Conservation (phyloP, 176 grass and related monocot genomes). For the Phragmites australis region DNA sequence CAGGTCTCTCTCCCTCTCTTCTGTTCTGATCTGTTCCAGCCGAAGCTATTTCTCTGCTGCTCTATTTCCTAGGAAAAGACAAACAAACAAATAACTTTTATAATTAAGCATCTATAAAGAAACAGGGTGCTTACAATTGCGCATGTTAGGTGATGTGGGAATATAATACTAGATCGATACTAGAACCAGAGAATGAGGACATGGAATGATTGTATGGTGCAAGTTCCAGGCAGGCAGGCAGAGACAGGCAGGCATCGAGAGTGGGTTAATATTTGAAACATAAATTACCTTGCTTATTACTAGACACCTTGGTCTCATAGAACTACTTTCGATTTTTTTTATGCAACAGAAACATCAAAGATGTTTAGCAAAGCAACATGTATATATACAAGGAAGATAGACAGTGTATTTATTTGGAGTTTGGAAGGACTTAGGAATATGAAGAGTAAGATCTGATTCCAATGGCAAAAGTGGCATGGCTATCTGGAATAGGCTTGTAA, state of each 20-base stretch:
- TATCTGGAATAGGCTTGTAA: slow-evolving; percentile 30
- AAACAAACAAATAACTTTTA: too few relatives aligned
- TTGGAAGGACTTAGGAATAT: slow-evolving; percentile 12
- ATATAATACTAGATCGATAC: background rate
- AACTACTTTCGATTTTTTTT: slow-evolving; percentile 4
- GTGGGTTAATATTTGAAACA: background rate
- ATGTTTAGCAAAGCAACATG: background rate
- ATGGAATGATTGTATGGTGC: background rate
- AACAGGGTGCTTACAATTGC: background rate
- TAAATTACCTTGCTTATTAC: slow-evolving; percentile 19
- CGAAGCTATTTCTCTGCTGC: too few relatives aligned
- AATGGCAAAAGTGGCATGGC: background rate
- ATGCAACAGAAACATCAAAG: slow-evolving; percentile 20
- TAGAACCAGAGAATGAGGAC: background rate
- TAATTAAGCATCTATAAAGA: background rate
- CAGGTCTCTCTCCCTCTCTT: too few relatives aligned
- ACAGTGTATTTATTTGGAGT: slow-evolving; percentile 4
- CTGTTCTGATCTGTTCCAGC: too few relatives aligned
- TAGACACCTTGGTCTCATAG: background rate
- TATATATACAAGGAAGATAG: slow-evolving; percentile 2
- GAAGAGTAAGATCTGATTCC: background rate
- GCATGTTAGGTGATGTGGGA: background rate
- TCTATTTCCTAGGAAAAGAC: too few relatives aligned
- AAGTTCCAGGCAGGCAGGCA: slow-evolving; percentile 1
- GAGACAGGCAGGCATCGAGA: background rate